Conservation (phyloP, 257 asterid genomes). For the Forsythia suspensa region DNA sequence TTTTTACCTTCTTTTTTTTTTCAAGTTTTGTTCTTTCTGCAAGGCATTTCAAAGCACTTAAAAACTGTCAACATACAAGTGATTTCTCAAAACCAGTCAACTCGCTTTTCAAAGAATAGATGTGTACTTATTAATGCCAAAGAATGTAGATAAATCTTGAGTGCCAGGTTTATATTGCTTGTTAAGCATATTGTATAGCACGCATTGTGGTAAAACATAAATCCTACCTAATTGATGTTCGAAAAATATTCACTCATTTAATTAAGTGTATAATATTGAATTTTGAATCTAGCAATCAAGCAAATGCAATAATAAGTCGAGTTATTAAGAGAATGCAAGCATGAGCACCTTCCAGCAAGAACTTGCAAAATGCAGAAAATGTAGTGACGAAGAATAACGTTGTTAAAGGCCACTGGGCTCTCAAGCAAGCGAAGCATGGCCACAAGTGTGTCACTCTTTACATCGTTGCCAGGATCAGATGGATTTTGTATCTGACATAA, state of each 20-base stretch:
- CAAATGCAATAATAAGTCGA: not conserved
- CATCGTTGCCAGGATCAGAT: constrained; percentile 54
- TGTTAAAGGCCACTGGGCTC: constrained; percentile 93
- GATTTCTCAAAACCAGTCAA: no score
- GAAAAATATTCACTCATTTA: not conserved
- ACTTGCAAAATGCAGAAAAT: constrained; percentile 96
- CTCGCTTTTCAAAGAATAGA: no score
- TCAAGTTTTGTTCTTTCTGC: no score
- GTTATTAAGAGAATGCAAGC: constrained; percentile 24
- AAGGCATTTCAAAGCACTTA: no score
- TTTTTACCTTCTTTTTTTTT: no score
- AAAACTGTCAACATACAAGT: no score
- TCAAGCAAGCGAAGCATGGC: constrained; percentile 86
- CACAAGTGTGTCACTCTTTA: constrained; percentile 78
- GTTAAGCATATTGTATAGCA: no score
- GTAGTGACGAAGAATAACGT: constrained; percentile 81
- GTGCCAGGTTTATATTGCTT: no score
- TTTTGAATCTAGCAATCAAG: not conserved
- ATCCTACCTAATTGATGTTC: not conserved
- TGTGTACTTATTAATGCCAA: no score
- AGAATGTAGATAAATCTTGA: no score
- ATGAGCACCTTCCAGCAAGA: constrained; percentile 73
- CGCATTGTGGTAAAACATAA: not conserved
- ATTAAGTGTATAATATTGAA: not conserved
- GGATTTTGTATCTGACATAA: constrained; percentile 69